Base-by-base conservation (phyloP, 768 basidiomycete genomes). In the Tulasnella sp. region DNA sequence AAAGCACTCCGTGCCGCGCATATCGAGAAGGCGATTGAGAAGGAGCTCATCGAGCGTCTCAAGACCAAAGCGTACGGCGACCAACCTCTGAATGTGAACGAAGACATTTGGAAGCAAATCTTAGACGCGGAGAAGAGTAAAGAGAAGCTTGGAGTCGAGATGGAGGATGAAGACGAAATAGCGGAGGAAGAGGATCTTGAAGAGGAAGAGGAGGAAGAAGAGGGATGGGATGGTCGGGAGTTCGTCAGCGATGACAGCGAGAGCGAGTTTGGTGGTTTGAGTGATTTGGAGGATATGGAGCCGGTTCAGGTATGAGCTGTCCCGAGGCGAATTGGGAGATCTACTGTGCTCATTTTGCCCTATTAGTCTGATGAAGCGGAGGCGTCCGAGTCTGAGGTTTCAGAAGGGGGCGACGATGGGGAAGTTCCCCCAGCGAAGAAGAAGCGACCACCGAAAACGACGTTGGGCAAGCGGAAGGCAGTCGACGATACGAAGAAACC, bases 1-100 rank as follows among this genome's bases (percentile, higher is more conserved):
- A 99, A 99, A 80, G 97, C 97, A 1, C 88, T 99, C 14, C 90
- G 93, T 1, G 97, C 96, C 1, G 97, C 97, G 0, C 94, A 92
- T 75, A 87, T 99, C 42, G 97, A 99, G 80, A 90, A 88, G 72
- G 91, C 92, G 14, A 98, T 99, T 76, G 92, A 98, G 80, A 94
- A 94, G 78, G 97, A 99, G 78, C 88, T 98, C 32, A 88, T 99
- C 63, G 94, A 96, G 77, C 92, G 97, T 19, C 85, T 99, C 22
- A 95, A 95, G 83, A 90, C 90, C 69, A 97, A 97, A 80, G 95
- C 96, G 19, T 98, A 99, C 78, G 96, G 97, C 52, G 96, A 98
- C 77, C 91, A 92, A 39, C 97, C 97, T 14, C 86, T 99, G 59
- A 98, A 99, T 80, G 95, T 99, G 72, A 98, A 99, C 80, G 97